Conservation (phyloP, 257 asterid genomes). For the Vinca minor region DNA sequence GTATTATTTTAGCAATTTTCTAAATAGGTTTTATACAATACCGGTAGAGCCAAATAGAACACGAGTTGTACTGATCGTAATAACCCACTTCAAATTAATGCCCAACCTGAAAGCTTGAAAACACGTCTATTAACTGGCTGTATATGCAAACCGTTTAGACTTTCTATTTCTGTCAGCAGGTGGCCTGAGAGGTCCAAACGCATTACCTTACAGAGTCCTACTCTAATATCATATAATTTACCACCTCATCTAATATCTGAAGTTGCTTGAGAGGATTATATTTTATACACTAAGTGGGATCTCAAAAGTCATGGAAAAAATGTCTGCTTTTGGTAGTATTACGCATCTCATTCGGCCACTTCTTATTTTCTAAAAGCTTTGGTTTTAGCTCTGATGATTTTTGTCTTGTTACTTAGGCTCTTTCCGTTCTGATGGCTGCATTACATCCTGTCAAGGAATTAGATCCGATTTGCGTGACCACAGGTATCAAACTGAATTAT, state of each 20-base stretch:
- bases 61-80: not conserved
- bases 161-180: not conserved
- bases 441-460: slow-evolving; percentile 67
- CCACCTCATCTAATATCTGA: not conserved
- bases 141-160: not conserved
- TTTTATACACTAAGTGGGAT: not conserved
- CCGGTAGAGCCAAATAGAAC: too few relatives aligned
- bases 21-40: not conserved
- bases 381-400: slow-evolving; percentile 14
- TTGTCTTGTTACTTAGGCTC: slow-evolving; percentile 43
- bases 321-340: slow-evolving; percentile 4
- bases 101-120: not conserved
- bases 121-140: not conserved
- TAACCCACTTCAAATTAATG: not conserved
- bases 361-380: not conserved
- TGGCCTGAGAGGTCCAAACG: not conserved
- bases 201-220: not conserved
- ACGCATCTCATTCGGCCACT: not conserved
- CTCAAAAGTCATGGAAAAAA: not conserved
- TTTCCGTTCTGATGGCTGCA: slow-evolving; percentile 61
- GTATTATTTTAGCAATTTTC: not conserved
- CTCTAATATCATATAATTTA: not conserved
- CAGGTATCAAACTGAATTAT: slow-evolving; percentile 35
- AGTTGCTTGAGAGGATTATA: not conserved
- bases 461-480: slow-evolving; percentile 52